Evolutionary conservation across 768 basidiomycete genomes (phyloP).

Genomic region (Phlebiopsis gigantea): DNA sequence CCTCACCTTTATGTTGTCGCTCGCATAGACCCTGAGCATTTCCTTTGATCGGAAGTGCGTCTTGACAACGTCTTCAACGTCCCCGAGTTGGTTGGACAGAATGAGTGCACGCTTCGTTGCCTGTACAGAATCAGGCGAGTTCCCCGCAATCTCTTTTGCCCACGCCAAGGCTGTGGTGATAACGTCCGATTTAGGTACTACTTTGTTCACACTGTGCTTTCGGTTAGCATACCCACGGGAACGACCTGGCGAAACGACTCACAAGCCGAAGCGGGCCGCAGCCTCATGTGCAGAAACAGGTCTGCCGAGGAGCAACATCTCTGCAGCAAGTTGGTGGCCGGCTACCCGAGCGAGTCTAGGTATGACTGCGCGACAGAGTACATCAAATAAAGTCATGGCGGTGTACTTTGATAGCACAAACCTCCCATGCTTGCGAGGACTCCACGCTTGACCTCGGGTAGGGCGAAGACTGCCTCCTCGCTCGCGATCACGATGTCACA

Average conservation of each 20-base stretch:
- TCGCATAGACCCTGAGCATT: slow-evolving; percentile 49
- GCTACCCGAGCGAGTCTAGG: slow-evolving; percentile 59
- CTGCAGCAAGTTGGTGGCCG: slow-evolving; percentile 77
- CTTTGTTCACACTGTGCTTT: slow-evolving; percentile 55
- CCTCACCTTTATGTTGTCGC: slow-evolving; percentile 66
- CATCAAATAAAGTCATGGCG: not conserved
- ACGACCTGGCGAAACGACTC: slow-evolving; percentile 1
- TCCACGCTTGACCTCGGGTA: slow-evolving; percentile 77
- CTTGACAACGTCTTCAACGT: slow-evolving; percentile 44
- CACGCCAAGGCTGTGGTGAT: slow-evolving; percentile 55
- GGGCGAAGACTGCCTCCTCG: slow-evolving; percentile 61
- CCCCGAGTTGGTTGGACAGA: slow-evolving; percentile 43
- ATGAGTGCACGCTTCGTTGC: slow-evolving; percentile 68
- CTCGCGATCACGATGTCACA: slow-evolving; percentile 73
- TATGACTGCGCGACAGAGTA: slow-evolving; percentile 36
- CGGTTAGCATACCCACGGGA: not conserved
- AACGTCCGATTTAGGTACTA: slow-evolving; percentile 54
- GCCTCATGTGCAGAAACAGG: slow-evolving; percentile 66
- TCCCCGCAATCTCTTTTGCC: slow-evolving; percentile 53
- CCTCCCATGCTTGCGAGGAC: slow-evolving; percentile 72
- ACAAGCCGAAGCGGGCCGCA: slow-evolving; percentile 71
- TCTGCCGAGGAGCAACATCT: slow-evolving; percentile 71
- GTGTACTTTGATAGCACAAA: slow-evolving; percentile 24
- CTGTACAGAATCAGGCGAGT: slow-evolving; percentile 79
- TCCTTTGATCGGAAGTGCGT: slow-evolving; percentile 41